Evolutionary conservation across 805 yeast genomes (phyloP), one percentile per base, ranked within the genome.

Genomic region (Candida sithepensis): DNA sequence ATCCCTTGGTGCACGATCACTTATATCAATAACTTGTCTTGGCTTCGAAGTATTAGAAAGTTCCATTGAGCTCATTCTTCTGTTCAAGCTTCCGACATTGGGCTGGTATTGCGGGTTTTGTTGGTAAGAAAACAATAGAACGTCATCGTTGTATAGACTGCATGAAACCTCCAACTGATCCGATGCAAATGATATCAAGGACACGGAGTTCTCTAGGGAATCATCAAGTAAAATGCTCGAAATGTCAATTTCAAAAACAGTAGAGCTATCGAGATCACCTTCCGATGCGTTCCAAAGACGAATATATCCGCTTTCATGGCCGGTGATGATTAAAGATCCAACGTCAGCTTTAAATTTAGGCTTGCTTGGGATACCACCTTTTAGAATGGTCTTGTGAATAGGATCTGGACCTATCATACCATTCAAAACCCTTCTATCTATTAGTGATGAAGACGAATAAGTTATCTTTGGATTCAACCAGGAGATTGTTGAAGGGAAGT

Each of bases 201-300:
- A 63, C 10, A 90, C 79, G 0, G 77, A 66, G 18, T 75, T 64
- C 12, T 75, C 72, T 1, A 67, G 64, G 0, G 76, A 67, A 42
- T 74, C 69, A 50, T 73, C 71, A 37, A 56, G 54, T 34, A 83
- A 54, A 13, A 81, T 72, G 38, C 70, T 68, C 1, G 81, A 66
- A 10, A 84, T 69, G 56, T 79, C 77, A 33, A 84, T 74, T 52
- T 83, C 87, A 53, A 85, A 68, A 3, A 81, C 82, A 6, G 78
- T 69, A 8, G 77, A 68, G 36, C 81, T 82, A 47, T 75, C 81
- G 6, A 82, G 58, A 51, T 88, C 96, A 19, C 86, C 85, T 47
- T 82, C 80, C 0, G 95, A 81, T 0, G 89, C 84, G 66, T 92
- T 96, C 82, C 90, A 84, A 9, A 92, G 71, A 45, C 97, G 75